Evolutionary conservation across 768 basidiomycete genomes (phyloP).

Genomic region (Lentinula aciculospora): DNA sequence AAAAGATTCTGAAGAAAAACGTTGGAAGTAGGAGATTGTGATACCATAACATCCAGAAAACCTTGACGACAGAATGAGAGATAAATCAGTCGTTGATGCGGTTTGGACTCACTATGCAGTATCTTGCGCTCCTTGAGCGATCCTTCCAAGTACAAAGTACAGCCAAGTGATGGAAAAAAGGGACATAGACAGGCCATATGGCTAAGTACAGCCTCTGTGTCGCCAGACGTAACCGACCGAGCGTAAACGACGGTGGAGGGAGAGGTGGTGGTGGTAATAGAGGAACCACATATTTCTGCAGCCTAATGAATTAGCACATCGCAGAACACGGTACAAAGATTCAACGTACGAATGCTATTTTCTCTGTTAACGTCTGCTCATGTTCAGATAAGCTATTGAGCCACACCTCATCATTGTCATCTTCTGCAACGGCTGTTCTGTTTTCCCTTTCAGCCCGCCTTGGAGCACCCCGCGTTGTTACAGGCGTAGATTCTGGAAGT

Average conservation of each 20-base stretch:
- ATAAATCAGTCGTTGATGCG: background rate
- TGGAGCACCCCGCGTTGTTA: constrained; percentile 2
- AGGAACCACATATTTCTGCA: constrained; percentile 37
- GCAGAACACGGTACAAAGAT: background rate
- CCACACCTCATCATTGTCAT: background rate
- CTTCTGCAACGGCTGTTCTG: background rate
- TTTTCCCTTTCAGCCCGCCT: background rate
- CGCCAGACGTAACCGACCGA: constrained; percentile 47
- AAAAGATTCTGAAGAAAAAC: constrained; percentile 41
- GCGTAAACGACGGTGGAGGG: constrained; percentile 41
- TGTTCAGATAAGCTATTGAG: background rate
- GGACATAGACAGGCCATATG: constrained; percentile 41
- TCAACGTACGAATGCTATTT: constrained; percentile 20
- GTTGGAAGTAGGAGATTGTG: constrained; percentile 49
- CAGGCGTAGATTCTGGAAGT: constrained; percentile 18
- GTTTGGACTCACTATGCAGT: constrained; percentile 42
- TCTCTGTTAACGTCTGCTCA: constrained; percentile 16
- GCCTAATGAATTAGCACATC: background rate
- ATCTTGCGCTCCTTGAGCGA: constrained; percentile 34
- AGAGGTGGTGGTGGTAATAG: constrained; percentile 36
- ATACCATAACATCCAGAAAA: constrained; percentile 64
- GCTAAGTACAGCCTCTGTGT: constrained; percentile 52
- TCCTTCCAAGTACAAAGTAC: constrained; percentile 55
- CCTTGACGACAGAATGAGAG: constrained; percentile 23
- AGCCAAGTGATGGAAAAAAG: constrained; percentile 32